Evolutionary conservation across 2,329 filamentous ascomycete species (phyloP), one percentile per base, ranked within the genome.

Genomic region (Graphiopsis chlorocephala): DNA sequence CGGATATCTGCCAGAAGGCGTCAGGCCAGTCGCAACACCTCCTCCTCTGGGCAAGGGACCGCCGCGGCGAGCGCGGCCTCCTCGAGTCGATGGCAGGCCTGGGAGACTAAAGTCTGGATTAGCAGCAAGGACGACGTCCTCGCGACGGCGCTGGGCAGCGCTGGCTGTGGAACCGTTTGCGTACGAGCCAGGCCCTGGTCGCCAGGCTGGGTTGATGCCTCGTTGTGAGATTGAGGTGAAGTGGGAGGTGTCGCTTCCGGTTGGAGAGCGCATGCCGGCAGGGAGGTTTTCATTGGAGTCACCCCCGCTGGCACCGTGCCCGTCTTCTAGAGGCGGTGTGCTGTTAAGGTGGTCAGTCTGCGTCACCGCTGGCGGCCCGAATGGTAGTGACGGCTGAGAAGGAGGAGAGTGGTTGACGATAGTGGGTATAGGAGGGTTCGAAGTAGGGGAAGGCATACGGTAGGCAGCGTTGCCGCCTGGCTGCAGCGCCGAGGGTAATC

Each of bases 191-290:
- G 31, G 83, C 2, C 85, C 86, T 67, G 78, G 78, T n/a, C 90
- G 86, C 93, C 94, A 97, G 66, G 89, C 88, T 7, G 93, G 94
- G 76, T 97, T 97, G 63, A 97, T 81, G 1, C 91, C 90, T 35
- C 94, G 86, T 77, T 97, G 93, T 0, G 90, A 94, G 53, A 98
- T 90, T 12, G 91, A 95, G 1, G 94, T 97, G 78, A 97, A 97
- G 71, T 90, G 91, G 53, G 89, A 94, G 26, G 87, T 85, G 73
- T 97, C 92, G 67, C 90, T 94, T 12, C 77, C 80, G 31, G 88
- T 86, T 33, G 91, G 93, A 72, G 88, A 94, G 71, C 90, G 85
- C 52, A 84, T 81, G 56, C 84, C 85, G 68, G 85, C 84, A 50
- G 85, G 85, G 38, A 89, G 75, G 67, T 90, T 87, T 68, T 93